Conservation (phyloP, 306 rosid species). For the Mucuna pruriens region DNA sequence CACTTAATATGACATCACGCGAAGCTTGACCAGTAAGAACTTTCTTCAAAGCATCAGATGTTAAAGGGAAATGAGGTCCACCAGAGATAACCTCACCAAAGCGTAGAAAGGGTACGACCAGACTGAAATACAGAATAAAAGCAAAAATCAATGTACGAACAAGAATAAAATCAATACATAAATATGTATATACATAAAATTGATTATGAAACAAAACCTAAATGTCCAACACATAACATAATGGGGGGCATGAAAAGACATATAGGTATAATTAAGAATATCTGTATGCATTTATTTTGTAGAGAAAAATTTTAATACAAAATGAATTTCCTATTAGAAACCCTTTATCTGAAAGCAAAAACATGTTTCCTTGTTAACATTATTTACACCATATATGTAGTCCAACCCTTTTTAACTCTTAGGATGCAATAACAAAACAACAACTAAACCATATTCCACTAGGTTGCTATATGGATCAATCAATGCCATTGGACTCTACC, state of each 20-base stretch:
- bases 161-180: background rate
- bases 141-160: background rate
- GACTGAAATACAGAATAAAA: constrained; percentile 52
- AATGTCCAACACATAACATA: background rate
- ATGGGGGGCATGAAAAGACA: background rate
- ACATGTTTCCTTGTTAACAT: background rate
- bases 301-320: background rate
- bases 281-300: background rate
- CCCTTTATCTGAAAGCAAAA: background rate
- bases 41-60: constrained; percentile 87
- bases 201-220: background rate
- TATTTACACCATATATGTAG: background rate
- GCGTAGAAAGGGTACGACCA: constrained; percentile 90
- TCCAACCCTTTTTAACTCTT: background rate
- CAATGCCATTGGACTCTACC: background rate
- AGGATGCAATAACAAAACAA: constrained; percentile 22
- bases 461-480: background rate
- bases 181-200: background rate
- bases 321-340: background rate
- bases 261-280: background rate
- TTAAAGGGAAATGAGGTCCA: constrained; percentile 80
- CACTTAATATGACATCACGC: constrained; percentile 63
- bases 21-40: constrained; percentile 89
- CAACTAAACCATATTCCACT: background rate
- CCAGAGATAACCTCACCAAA: constrained; percentile 81